These are phyloP conservation scores for Tolypocladium capitatum DNA, from an alignment of 2,329 filamentous ascomycete genomes.

Conservation along the genomic window DNA sequence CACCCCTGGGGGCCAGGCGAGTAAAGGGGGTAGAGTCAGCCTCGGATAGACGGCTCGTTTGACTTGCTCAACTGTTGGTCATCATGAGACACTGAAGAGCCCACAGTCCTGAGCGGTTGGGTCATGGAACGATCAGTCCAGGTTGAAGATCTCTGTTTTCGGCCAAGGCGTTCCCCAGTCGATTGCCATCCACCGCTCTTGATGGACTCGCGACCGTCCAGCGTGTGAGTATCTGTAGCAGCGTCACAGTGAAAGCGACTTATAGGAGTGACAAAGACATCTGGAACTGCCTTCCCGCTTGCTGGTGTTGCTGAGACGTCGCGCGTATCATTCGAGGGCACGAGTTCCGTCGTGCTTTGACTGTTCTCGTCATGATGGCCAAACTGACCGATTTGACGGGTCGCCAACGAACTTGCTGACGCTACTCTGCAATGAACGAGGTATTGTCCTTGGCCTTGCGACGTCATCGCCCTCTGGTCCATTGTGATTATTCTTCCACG, in stretches of 20 bases:
- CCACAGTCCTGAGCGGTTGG: not conserved
- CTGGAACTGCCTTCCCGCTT: not conserved
- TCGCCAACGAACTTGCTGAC: not conserved
- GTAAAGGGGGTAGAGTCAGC: too few species aligned
- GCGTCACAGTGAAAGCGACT: constrained; percentile 7
- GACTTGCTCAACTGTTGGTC: not conserved
- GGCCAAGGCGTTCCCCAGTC: not conserved
- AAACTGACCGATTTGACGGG: not conserved
- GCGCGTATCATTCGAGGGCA: not conserved
- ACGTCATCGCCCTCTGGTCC: not conserved
- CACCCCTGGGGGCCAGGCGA: not conserved
- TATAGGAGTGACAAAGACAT: constrained; percentile 10
- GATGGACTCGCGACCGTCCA: not conserved
- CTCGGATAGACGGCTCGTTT: not conserved
- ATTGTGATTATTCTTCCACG: not conserved
- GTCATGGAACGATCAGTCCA: not conserved
- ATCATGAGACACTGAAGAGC: not conserved
- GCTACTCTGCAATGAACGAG: too few species aligned
- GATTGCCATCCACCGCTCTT: constrained; percentile 3
- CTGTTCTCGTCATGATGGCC: not conserved
- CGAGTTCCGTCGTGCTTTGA: not conserved
- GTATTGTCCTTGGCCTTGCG: not conserved
- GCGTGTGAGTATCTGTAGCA: not conserved
- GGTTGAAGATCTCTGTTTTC: not conserved
- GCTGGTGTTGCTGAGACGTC: not conserved